Base-by-base conservation (phyloP, 169 alveolate species). In the Pseudocohnilembus persalinus region DNA sequence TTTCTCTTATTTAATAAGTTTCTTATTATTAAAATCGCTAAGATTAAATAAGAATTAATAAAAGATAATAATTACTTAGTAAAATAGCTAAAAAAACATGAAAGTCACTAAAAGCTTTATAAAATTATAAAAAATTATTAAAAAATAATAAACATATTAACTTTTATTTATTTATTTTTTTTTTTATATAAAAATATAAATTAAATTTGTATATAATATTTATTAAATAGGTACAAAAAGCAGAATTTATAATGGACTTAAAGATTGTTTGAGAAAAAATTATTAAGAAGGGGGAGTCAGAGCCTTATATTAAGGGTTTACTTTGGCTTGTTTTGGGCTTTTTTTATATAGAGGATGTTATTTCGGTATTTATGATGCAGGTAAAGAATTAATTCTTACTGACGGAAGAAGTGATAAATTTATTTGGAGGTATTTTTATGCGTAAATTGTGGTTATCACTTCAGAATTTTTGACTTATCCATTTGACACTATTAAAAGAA, bases 311-410 rank as follows among this genome's bases (percentile, higher is more conserved):
- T 29, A 74, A 33, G 91, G 91, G 11, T 82, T 87, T 29, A 78
- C 81, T 31, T 63, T 87, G 30, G 74, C 87, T 24, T 33, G 81
- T 32, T 26, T 87, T 32, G 91, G 88, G 16, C 74, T 81, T 32
- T 81, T 87, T 72, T 24, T 82, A 68, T 87, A 87, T 72, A 29
- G 91, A 74, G 88, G 87, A 35, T 31, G 81, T 16, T 87, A 87
- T 81, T 87, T 87, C 76, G 91, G 90, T 34, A 49, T 49, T 32
- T 87, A 81, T 76, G 91, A 87, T 81, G 31, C 82, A n/a, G 88
- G 91, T 1, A 87, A 87, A 76, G 31, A 16, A 31, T 30, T 33
- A 0, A 31, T 87, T 29, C 74, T 81, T 24, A 28, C 34, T 77
- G 32, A 34, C 15, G 35, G 78, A 27, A 26, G 81, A 27, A 73